Evolutionary conservation across 2,329 filamentous ascomycete genomes (phyloP).

Genomic region (Alternaria sp.): DNA sequence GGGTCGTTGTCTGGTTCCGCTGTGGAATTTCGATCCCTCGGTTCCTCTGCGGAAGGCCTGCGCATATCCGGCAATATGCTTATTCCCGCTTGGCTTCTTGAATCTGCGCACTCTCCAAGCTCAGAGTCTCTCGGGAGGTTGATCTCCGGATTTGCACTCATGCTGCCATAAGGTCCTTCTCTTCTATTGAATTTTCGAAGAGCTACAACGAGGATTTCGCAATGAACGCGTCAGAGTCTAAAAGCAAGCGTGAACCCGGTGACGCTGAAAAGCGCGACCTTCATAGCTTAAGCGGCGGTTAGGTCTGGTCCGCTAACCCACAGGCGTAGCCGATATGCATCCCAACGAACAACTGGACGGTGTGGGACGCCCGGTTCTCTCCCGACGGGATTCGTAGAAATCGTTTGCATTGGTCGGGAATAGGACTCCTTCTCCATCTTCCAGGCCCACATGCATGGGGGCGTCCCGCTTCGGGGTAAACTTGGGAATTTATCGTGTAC

Average conservation of each 20-base stretch:
- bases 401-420: constrained; percentile 21
- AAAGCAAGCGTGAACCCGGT: neutral
- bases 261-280: constrained; percentile 12
- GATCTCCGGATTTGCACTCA: constrained; percentile 47
- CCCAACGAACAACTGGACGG: constrained; percentile 13
- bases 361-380: constrained; percentile 6
- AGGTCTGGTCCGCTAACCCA: constrained; percentile 14
- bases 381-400: constrained; percentile 5
- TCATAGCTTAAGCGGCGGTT: constrained; percentile 12
- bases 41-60: neutral
- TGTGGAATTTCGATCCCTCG: constrained; percentile 16
- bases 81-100: constrained; percentile 39
- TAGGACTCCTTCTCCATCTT: constrained; percentile 9
- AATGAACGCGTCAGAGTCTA: constrained; percentile 1
- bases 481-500: neutral
- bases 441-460: neutral
- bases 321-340: constrained; percentile 8
- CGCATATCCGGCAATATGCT: constrained; percentile 18
- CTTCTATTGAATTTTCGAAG: neutral
- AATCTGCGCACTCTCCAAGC: constrained; percentile 11
- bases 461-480: neutral
- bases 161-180: constrained; percentile 22
- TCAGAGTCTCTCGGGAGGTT: constrained; percentile 36
- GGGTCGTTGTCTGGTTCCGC: constrained; percentile 11
- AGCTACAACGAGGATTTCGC: neutral